Evolutionary conservation across 169 alveolate species (phyloP).

Genomic region (Plasmodium blacklocki): DNA sequence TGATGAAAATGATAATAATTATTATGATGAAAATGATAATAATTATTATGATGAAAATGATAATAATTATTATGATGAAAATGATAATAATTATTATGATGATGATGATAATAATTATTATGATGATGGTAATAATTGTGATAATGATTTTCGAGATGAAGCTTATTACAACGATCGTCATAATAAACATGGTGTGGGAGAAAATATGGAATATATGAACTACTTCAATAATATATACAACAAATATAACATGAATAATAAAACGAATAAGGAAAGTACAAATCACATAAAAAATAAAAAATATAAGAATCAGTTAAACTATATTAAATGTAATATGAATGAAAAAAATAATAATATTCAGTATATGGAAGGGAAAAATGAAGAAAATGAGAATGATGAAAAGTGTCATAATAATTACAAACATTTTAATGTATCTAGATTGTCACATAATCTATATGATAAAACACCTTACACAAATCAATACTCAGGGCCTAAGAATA

Average conservation of each 20-base stretch:
- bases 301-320: not conserved
- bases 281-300: not conserved
- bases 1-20: not conserved
- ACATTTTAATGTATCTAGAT: not conserved
- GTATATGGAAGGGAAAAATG: not conserved
- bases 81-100: not conserved
- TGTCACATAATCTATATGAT: too few species aligned
- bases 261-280: not conserved
- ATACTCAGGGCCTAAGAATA: too few species aligned
- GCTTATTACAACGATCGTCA: too few species aligned
- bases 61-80: not conserved
- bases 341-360: not conserved
- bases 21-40: too few species aligned
- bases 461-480: too few species aligned
- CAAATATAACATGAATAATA: constrained; percentile 32
- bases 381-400: not conserved
- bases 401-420: not conserved
- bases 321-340: not conserved
- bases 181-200: too few species aligned
- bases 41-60: not conserved
- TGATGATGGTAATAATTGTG: too few species aligned
- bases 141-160: too few species aligned
- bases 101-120: not conserved
- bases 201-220: constrained; percentile 8
- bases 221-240: constrained; percentile 37